Evolutionary conservation across 345 rosid genomes (phyloP), one percentile per base, ranked within the genome.

Genomic region (Eutrema yunnanense): DNA sequence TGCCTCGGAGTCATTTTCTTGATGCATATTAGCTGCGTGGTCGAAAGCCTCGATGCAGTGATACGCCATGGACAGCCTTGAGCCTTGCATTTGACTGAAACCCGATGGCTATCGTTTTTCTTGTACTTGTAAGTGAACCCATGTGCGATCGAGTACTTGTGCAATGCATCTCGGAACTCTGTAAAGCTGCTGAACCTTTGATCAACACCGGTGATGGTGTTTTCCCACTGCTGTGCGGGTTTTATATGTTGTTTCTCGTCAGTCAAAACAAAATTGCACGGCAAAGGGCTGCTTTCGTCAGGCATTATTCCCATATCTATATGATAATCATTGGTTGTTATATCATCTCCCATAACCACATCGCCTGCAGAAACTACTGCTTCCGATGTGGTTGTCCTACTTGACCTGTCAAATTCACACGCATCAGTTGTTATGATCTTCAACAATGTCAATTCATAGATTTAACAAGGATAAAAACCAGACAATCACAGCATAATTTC

Each of bases 1-100:
- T 90, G 98, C 13, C 78, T 82, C 0, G 79, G 46, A 65, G 84
- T 85, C 97, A 93, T 90, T 70, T 84, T 90, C 88, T 93, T 90
- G 52, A 88, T 90, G 75, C 92, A 87, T n/a, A 90, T 83, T 52
- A 90, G 79, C 65, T 87, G 97, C 7, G 97, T 90, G 40, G 97
- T 87, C 9, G 96, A 83, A 73, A 93, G 78, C 76, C 88, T 88
- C 0, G 98, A 88, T 2, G 93, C 97, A 37, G 90, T 86, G 74
- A 93, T 90, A 78, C 97, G 85, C 98, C 98, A 90, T 3, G 98
- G 89, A 72, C 98, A 93, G 30, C 92, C 94, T 51, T 72, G 88
- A 19, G 87, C 70, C 65, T 93, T 93, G 84, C 98, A 88, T 78
- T 87, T 93, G 36, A 87, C 98, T 14, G 90, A 84, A 38, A 88